Conservation (phyloP, 805 yeast species). For the Kazachstania taianensis region DNA sequence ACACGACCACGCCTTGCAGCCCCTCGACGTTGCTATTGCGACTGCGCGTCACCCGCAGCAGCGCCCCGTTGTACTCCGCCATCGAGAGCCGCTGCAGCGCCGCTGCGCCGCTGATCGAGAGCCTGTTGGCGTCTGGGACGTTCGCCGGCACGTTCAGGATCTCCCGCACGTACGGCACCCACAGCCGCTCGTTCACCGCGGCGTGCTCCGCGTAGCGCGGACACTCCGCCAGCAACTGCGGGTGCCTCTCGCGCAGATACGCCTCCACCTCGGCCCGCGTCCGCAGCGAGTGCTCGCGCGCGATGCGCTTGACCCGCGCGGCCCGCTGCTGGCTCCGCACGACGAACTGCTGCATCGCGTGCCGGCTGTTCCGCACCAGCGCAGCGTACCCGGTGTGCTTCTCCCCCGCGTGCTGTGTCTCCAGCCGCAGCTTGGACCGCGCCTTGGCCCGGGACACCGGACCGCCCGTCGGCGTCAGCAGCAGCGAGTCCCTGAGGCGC, state of each 20-base stretch:
- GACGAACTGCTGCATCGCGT: too few species aligned
- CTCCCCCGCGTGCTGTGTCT: too few species aligned
- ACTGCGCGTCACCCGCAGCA: conserved; percentile 47
- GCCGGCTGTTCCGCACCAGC: too few species aligned
- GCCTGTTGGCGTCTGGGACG: conserved; percentile 8
- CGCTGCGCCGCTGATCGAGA: conserved; percentile 19
- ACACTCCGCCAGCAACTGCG: conserved; percentile 14
- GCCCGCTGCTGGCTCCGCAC: too few species aligned
- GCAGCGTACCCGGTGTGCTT: too few species aligned
- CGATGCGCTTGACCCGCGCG: conserved; percentile 13
- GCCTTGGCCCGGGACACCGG: conserved; percentile 20
- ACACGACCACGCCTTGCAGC: conserved; percentile 60
- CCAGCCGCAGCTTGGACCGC: too few species aligned
- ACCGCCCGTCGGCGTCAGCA: conserved; percentile 30
- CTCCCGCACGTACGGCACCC: conserved; percentile 62
- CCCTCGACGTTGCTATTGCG: conserved; percentile 50
- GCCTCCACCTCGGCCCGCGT: conserved; percentile 15
- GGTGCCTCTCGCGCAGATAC: conserved; percentile 15
- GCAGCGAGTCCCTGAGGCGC: conserved; percentile 24
- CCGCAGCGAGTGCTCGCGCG: conserved; percentile 10
- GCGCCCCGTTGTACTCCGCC: conserved; percentile 79
- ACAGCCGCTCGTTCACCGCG: conserved; percentile 45
- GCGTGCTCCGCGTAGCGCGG: conserved; percentile 42
- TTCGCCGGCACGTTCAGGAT: conserved; percentile 34
- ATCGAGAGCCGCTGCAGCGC: conserved; percentile 51